These are phyloP conservation scores for Suillus subaureus DNA, from an alignment of 768 basidiomycete genomes.

Conservation along the genomic window DNA sequence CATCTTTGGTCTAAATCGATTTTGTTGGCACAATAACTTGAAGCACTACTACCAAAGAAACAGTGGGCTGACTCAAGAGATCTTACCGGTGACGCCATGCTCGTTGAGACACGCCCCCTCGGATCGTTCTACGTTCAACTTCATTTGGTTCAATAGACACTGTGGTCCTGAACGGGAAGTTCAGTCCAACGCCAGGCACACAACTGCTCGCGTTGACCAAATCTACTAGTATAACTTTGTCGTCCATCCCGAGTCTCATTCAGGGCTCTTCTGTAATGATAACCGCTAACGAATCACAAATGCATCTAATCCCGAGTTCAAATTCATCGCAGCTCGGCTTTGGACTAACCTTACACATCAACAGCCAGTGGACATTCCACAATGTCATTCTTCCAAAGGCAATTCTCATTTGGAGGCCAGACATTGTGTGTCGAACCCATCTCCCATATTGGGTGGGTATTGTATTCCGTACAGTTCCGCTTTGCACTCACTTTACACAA, in stretches of 20 bases:
- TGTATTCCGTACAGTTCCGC: neutral
- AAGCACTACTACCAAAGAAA: neutral
- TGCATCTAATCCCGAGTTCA: neutral
- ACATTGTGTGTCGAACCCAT: neutral
- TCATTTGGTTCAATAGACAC: neutral
- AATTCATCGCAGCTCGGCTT: neutral
- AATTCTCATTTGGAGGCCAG: neutral
- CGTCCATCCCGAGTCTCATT: neutral
- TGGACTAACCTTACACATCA: neutral
- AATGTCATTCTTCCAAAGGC: neutral
- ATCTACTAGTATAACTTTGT: neutral
- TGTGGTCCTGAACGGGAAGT: neutral
- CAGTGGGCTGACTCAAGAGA: neutral
- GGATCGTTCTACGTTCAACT: neutral
- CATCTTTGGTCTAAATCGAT: neutral
- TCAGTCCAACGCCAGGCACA: neutral
- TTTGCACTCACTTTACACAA: neutral
- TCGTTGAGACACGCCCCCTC: neutral
- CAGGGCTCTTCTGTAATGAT: neutral
- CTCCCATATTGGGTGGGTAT: neutral
- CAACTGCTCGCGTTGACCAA: neutral
- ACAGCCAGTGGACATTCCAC: neutral
- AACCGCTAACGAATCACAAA: neutral
- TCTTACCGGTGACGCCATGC: neutral
- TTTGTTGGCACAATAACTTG: neutral